Evolutionary conservation across 208 protist species (phyloP), one percentile per base, ranked within the genome.

Genomic region (Crithidia acanthocephali): DNA sequence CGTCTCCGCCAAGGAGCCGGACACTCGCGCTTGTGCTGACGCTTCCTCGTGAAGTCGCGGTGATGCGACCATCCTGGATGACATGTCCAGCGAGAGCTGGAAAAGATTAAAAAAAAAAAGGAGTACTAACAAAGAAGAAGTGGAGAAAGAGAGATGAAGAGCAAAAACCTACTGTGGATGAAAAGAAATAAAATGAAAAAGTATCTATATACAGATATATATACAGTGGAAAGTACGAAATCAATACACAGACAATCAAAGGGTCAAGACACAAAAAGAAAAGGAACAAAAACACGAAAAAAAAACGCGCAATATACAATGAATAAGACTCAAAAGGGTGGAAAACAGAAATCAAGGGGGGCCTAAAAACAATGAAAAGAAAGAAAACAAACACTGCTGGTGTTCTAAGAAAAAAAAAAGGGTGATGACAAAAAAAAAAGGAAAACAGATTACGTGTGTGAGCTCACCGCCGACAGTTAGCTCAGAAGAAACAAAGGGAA

Each of bases 351-450:
- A 62, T n/a, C n/a, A n/a, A n/a, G n/a, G n/a, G n/a, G n/a, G n/a
- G n/a, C n/a, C n/a, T n/a, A 20, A 63, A 23, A 37, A 50, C 2
- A 50, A 15, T 22, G 7, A 59, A 59, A 22, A n/a, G 44, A 51
- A 45, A 50, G 25, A 63, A 27, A n/a, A n/a, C 16, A 30, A 53
- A 53, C 44, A 50, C 6, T 50, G 44, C 9, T 11, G 11, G 35
- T 13, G 35, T 5, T 5, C 5, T 5, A 11, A 40, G 35, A 40
- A 22, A 57, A 68, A 68, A 59, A 52, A 23, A 57, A 44, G 28
- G 28, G n/a, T 47, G 44, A 51, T 37, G 42, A 27, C 52, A 65
- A 18, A 67, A 52, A 74, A 42, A 57, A 57, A 37, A 57, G 28
- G 15, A 57, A 9, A 22, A 8, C 18, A 57, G 9, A 57, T 13